Evolutionary conservation across 1,284 basidiomycete species (phyloP), one percentile per base, ranked within the genome.

Genomic region (Cystobasidium slooffiae): DNA sequence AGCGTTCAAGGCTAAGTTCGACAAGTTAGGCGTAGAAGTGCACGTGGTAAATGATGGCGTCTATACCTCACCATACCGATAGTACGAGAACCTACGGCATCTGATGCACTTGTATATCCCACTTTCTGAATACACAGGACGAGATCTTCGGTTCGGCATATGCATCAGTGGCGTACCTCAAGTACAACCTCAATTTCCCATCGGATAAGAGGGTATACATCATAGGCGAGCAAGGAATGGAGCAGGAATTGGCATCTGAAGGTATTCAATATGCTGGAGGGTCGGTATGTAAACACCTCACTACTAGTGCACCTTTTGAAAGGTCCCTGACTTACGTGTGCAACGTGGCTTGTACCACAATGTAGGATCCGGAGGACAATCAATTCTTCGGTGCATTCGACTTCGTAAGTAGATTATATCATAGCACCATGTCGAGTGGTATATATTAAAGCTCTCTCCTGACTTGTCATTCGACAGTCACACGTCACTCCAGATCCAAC

Each of bases 101-200:
- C 9, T 20, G 52, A 22, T 16, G 31, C 51, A 49, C 1, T 31
- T 37, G 22, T 4, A 47, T 41, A 3, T 53, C 41, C 47, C 22
- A 20, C 31, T 12, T 62, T 43, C 20, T 16, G n/a, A 6, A 6
- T 44, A 2, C 22, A 43, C 79, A 96, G 94, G 91, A 94, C 76
- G 97, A 99, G 82, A 93, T 99, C 75, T 97, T 94, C 79, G 94
- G 95, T 58, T 98, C 95, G 4, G 94, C 94, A 0, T 98, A 92
- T 82, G 95, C 95, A 4, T 87, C 94, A 7, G 95, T 96, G 0
- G 91, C 96, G 6, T 99, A 98, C 83, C 85, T 99, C 39, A 95
- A 94, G 6, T 88, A 91, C 56, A 91, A 97, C 22, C 85, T 97
- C 79, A 75, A 80, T 22, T 80, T 79, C 77, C 93, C 94, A 10